Evolutionary conservation across 345 rosid genomes (phyloP), one percentile per base, ranked within the genome.

Genomic region (Erodium maritimum): DNA sequence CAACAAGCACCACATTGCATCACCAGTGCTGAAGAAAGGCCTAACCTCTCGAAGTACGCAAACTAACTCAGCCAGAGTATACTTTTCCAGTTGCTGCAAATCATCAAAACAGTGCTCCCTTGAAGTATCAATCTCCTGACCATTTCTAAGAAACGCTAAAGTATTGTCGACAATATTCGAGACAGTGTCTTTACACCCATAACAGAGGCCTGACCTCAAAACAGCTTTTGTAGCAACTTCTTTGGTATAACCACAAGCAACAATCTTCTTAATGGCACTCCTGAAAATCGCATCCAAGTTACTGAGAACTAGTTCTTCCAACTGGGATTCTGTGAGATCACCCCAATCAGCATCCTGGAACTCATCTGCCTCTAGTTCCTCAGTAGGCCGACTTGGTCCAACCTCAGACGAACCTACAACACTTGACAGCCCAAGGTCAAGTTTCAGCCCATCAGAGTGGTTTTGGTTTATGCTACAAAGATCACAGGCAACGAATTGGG

Each of bases 1-100:
- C 74, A 91, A 67, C 61, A 91, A 73, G 74, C 95, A 81, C 98
- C 98, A 88, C 96, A 91, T 91, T 55, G 98, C 98, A 76, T 91
- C 98, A 34, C 90, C 93, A 17, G 82, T 84, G 74, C 95, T 88
- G 71, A 82, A 81, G 61, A 82, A 86, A 60, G 95, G 89, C 67
- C 87, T 79, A 60, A 88, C 88, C 65, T 88, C 98, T 64, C 75
- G 74, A 70, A 91, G 83, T 25, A 88, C 86, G 22, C 86, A 88
- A 61, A 91, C 93, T 74, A 84, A 71, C 72, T 88, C 98, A 24
- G 87, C 82, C 76, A 91, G 72, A n/a, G 82, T 81, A 76, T 88
- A 86, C 70, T 74, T 81, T 71, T 84, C 96, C 71, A 88, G 68
- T 77, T 80, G 82, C 73, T 80, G 82, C 54, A 85, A 77, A 69